These are phyloP conservation scores for Calonectria naviculata DNA, from an alignment of 2,329 filamentous ascomycete species.

Conservation along the genomic window DNA sequence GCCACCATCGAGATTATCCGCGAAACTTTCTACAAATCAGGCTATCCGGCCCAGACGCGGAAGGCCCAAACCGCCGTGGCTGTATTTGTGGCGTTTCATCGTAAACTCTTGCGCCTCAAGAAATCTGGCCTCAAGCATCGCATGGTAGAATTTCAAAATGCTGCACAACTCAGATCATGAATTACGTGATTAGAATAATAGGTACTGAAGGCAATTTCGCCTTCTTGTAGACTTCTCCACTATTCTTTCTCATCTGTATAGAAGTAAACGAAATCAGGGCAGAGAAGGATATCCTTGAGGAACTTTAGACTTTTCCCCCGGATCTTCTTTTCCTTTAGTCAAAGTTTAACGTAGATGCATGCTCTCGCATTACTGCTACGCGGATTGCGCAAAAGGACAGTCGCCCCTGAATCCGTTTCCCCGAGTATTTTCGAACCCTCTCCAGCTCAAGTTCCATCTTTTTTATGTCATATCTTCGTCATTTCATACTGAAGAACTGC, in stretches of 20 bases:
- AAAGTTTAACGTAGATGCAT: not conserved
- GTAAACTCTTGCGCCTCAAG: not conserved
- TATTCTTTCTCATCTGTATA: not conserved
- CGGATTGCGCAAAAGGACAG: not conserved
- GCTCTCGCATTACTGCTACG: too few relatives aligned
- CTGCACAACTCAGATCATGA: too few relatives aligned
- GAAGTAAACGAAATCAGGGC: not conserved
- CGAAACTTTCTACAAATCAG: not conserved
- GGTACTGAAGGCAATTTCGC: not conserved
- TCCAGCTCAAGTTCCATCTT: too few relatives aligned
- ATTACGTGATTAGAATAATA: not conserved
- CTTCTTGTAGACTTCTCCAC: not conserved
- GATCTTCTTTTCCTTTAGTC: not conserved
- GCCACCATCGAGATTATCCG: not conserved
- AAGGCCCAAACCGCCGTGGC: not conserved
- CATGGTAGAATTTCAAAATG: not conserved
- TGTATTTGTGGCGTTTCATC: not conserved
- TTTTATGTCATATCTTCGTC: not conserved
- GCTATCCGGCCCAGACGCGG: not conserved
- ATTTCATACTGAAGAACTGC: rapidly evolving
- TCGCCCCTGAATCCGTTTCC: too few relatives aligned
- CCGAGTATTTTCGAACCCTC: too few relatives aligned
- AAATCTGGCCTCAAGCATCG: not conserved
- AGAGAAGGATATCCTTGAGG: not conserved
- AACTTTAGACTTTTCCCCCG: not conserved